Conservation (phyloP, 106 monocot species). For the Dendrobium catenatum region DNA sequence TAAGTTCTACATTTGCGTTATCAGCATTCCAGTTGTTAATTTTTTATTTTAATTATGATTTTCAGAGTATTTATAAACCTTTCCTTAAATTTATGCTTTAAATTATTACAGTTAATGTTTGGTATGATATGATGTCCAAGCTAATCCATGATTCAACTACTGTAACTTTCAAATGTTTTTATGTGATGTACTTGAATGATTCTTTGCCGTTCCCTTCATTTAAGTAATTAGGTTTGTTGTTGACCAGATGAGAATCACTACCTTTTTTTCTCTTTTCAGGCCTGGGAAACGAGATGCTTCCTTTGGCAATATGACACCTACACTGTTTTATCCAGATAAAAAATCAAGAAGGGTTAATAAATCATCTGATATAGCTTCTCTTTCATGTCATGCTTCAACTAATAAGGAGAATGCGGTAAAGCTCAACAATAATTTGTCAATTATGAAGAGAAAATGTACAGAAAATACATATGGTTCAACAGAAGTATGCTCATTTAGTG, state of each 20-base stretch:
- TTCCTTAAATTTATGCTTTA: background rate
- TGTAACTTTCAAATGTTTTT: background rate
- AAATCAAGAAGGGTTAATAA: background rate
- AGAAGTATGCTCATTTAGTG: slow-evolving; percentile 24
- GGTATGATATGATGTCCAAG: background rate
- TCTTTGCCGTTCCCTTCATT: background rate
- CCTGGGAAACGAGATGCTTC: background rate
- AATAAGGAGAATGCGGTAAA: background rate
- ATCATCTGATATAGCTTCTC: background rate
- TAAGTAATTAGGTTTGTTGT: background rate
- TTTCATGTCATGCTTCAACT: background rate
- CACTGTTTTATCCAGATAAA: background rate
- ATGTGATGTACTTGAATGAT: background rate
- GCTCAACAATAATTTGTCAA: background rate
- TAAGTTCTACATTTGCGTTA: slow-evolving; percentile 2
- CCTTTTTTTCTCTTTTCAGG: slow-evolving; percentile 6
- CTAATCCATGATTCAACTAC: background rate
- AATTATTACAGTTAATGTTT: background rate
- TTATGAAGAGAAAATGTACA: background rate
- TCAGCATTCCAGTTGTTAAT: background rate
- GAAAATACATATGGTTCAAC: slow-evolving; percentile 17
- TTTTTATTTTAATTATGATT: background rate
- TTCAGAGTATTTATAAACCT: background rate
- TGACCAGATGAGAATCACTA: background rate
- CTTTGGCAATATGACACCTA: background rate